Evolutionary conservation across 2,329 filamentous ascomycete species (phyloP), one percentile per base, ranked within the genome.

Genomic region (Neurospora sp.): DNA sequence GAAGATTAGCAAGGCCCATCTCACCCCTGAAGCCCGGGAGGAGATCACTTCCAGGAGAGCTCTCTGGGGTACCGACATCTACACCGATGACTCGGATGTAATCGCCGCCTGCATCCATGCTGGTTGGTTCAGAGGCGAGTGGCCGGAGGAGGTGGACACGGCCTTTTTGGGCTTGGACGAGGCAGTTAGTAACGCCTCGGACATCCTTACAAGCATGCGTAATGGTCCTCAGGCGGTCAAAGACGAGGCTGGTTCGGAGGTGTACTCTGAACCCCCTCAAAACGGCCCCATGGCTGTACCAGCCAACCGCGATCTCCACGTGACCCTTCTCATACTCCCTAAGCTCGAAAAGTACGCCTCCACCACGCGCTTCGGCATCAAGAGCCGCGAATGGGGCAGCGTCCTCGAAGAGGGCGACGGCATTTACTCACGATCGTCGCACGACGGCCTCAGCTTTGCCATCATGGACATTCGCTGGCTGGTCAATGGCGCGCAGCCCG

Each of bases 1-100:
- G 72, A 93, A 96, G 75, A 89, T 99, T 7, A 91, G 94, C 2
- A 89, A 91, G 38, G 87, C 91, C 67, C 93, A 96, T 76, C 83
- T 99, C 8, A 87, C 87, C 9, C 80, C 88, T 0, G 81, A 84
- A 8, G 87, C 91, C 33, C 87, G 95, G 38, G 92, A 96, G 77
- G 92, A 96, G 74, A 94, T 98, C 68, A 96, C 93, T 11, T 82
- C 88, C 8, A 87, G 93, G 40, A 87, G 91, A 23, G 92, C 92
- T 8, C 79, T 99, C 0, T 99, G 95, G 94, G 96, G 96, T 1
- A 96, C 93, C 0, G 94, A 96, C 43, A 87, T 99, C 7, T 98
- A 98, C 78, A 97, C 93, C 0, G 96, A 99, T 75, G 96, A 99
- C 79, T 97, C 93, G 0, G 96, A 99, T 77, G 89, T 96, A 0